Base-by-base conservation (phyloP, 441 rosid species). In the Sinapis alba region DNA sequence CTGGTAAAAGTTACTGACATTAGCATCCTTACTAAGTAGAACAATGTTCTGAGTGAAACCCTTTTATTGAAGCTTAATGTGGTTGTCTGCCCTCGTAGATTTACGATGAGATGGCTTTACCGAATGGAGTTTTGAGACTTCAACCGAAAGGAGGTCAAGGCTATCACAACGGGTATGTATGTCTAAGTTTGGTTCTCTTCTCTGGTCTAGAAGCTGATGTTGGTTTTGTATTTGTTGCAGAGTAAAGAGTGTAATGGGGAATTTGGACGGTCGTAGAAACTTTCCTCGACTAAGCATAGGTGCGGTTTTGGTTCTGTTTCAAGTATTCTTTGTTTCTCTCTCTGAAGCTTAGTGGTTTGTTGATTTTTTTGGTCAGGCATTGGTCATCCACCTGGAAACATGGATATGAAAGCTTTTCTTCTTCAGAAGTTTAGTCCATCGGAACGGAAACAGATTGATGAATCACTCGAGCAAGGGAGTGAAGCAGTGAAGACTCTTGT, bases 61-160 rank as follows among this genome's bases (percentile, higher is more conserved):
- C 3, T 57, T 58, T 34, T 57, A 16, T 19, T 62, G 23, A 68
- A 66, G 21, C 51, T 71, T 77, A 28, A 28, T 79, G 32, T 24
- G 76, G 27, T 30, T 69, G 59, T 74, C 75, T 56, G n/a, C 64
- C 68, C 47, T 26, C 75, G 19, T 79, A 92, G 97, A 75, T 89
- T 13, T 91, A 90, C 67, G 99, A 94, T 79, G 97, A 92, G 78
- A 89, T 92, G 96, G 90, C 86, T 80, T 78, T 94, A 75, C 97
- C 97, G 53, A 94, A 89, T 82, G 97, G 97, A 69, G 90, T 92
- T 59, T 19, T 94, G 76, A 87, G 96, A 83, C 86, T 92, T 70
- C 97, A 88, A 72, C 97, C 95, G n/a, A 94, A 90, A 80, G 99
- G 96, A 73, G 96, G 97, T 64, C 90, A 90, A 78, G 96, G 97